A percentile compares a stretch with the other conserved stretches of the same genome.
Evolutionary conservation across 1,139 yeast species (phyloP).

Genomic region (Kurtzmaniella quercitrusa): DNA sequence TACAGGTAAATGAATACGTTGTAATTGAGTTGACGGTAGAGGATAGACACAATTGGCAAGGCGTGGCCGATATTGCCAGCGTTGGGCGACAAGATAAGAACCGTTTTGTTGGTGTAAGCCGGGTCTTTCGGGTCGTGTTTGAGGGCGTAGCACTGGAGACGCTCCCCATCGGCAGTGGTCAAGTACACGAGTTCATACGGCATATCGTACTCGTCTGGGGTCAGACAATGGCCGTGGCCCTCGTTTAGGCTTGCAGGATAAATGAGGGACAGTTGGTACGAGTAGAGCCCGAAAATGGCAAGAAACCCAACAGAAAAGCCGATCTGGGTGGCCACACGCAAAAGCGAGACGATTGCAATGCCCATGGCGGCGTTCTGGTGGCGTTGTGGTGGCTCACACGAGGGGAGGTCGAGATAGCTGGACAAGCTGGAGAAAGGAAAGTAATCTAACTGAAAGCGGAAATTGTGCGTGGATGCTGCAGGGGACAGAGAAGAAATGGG

Average conservation of each 20-base stretch:
- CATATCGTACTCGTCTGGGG: conserved; percentile 70
- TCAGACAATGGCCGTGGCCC: conserved; percentile 71
- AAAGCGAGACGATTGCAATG: not conserved
- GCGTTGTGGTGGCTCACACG: too few relatives aligned
- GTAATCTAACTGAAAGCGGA: too few relatives aligned
- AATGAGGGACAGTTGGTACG: conserved; percentile 64
- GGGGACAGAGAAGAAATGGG: not conserved
- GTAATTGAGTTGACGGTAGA: conserved; percentile 60
- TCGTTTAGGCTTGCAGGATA: conserved; percentile 82
- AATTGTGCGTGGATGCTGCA: too few relatives aligned
- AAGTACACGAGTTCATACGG: conserved; percentile 62
- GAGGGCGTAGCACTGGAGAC: conserved; percentile 39
- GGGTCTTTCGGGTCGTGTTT: conserved; percentile 43
- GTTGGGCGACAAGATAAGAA: conserved; percentile 80
- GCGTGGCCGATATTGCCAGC: conserved; percentile 97
- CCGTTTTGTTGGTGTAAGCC: conserved; percentile 57
- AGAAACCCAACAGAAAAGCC: conserved; percentile 35
- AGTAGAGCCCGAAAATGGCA: conserved; percentile 54
- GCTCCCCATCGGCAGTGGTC: conserved; percentile 63
- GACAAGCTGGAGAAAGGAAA: too few relatives aligned
- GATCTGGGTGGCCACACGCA: conserved; percentile 16
- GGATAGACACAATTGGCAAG: conserved; percentile 72
- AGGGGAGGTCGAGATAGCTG: too few relatives aligned
- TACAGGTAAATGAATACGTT: conserved; percentile 86
- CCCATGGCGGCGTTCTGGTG: not conserved